Conservation (phyloP, 352 stramenopile genomes). For the Globisporangium solare region DNA sequence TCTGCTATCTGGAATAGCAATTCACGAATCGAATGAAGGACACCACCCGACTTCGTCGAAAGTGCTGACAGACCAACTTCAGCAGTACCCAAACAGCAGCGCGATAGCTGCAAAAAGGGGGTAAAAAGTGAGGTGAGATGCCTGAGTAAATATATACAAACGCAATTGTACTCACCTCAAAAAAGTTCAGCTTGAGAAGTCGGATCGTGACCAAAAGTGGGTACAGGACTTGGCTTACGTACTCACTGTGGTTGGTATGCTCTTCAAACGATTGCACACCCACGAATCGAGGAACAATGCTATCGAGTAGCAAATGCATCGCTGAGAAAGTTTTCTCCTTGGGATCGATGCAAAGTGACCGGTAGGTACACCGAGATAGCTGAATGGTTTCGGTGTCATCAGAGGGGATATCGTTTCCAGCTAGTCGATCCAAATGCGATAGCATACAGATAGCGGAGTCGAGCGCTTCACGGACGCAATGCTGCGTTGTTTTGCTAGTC, state of each 20-base stretch:
- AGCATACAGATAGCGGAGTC: conserved; percentile 75
- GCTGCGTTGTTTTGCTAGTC: conserved; percentile 25
- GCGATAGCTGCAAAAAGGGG: conserved; percentile 52
- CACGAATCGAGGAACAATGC: conserved; percentile 29
- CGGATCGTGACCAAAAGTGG: conserved; percentile 67
- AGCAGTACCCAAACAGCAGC: conserved; percentile 54
- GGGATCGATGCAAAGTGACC: conserved; percentile 76
- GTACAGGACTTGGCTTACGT: conserved; percentile 55
- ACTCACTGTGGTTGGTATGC: conserved; percentile 9
- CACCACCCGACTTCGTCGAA: conserved; percentile 33
- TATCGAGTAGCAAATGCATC: conserved; percentile 47
- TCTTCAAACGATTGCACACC: conserved; percentile 8
- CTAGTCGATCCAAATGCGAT: conserved; percentile 72
- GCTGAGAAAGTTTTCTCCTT: conserved; percentile 69
- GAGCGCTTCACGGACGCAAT: conserved; percentile 40
- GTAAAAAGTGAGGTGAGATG: background rate
- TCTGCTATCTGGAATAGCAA: conserved; percentile 72
- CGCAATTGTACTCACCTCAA: conserved; percentile 48
- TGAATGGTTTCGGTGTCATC: conserved; percentile 79
- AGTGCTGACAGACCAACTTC: conserved; percentile 43
- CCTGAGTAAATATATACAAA: background rate
- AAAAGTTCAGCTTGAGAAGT: conserved; percentile 85
- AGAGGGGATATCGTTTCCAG: conserved; percentile 63
- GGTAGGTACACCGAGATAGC: conserved; percentile 68
- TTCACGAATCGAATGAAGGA: conserved; percentile 51